These are phyloP conservation scores for Gymnopus androsaceus DNA, from an alignment of 1,284 basidiomycete species.

Conservation along the genomic window DNA sequence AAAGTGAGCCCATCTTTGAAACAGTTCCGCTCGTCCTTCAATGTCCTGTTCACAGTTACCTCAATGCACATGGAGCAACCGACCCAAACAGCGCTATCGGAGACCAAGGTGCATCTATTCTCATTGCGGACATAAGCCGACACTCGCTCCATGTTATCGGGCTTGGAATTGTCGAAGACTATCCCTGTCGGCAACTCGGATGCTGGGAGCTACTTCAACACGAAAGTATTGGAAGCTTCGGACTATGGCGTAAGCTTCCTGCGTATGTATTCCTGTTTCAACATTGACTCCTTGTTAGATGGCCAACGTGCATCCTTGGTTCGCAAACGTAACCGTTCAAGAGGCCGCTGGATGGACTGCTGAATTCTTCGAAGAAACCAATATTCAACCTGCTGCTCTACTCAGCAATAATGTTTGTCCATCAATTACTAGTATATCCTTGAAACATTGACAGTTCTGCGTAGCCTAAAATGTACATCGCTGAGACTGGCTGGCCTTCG, in stretches of 20 bases:
- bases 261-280: background rate
- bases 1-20: conserved; percentile 52
- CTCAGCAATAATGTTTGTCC: conserved; percentile 51
- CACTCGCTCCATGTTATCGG: conserved; percentile 54
- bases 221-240: conserved; percentile 61
- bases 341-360: conserved; percentile 63
- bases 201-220: conserved; percentile 87
- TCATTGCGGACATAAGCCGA: conserved; percentile 72
- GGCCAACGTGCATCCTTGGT: conserved; percentile 89
- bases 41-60: conserved; percentile 44
- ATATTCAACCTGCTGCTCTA: conserved; percentile 53
- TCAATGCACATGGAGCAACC: conserved; percentile 44
- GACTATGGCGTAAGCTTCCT: conserved; percentile 69
- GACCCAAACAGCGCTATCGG: conserved; percentile 59
- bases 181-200: conserved; percentile 88
- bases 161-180: conserved; percentile 52
- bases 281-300: conserved; percentile 36
- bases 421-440: background rate
- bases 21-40: background rate
- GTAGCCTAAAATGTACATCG: conserved; percentile 78
- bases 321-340: conserved; percentile 70
- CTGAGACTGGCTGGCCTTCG: conserved; percentile 94
- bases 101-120: conserved; percentile 50
- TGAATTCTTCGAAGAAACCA: conserved; percentile 49
- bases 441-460: background rate